Conservation (phyloP, 805 yeast species). For the Candida sonorensis region DNA sequence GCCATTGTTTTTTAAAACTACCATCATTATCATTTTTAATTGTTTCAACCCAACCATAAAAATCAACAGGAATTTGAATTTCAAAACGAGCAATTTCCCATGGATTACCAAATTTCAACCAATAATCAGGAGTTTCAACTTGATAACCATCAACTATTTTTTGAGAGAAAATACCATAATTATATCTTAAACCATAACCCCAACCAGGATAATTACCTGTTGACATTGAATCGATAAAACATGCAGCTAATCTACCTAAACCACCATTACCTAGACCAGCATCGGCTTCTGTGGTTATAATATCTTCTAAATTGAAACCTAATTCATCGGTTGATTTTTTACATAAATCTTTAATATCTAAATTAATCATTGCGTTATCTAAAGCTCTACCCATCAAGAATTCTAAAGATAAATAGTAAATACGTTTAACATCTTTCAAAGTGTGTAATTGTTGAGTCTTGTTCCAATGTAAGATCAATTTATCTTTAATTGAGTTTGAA, state of each 20-base stretch:
- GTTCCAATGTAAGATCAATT: conserved; percentile 81
- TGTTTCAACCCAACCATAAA: conserved; percentile 74
- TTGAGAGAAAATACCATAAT: conserved; percentile 90
- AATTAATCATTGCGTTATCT: conserved; percentile 87
- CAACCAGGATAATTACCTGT: conserved; percentile 87
- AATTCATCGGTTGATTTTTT: conserved; percentile 53
- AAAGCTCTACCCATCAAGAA: conserved; percentile 92
- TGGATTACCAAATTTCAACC: conserved; percentile 85
- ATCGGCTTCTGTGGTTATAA: conserved; percentile 81
- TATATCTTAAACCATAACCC: conserved; percentile 94
- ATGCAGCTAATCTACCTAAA: conserved; percentile 88
- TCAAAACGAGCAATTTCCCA: conserved; percentile 90
- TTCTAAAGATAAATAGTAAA: conserved; percentile 81
- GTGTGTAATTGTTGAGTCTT: conserved; percentile 89
- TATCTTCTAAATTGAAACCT: conserved; percentile 85
- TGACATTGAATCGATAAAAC: conserved; percentile 83
- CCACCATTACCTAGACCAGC: conserved; percentile 97
- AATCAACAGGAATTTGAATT: conserved; percentile 83
- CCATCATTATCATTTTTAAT: conserved; percentile 47
- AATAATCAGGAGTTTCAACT: conserved; percentile 90
- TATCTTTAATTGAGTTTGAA: conserved; percentile 71
- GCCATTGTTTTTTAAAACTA: conserved; percentile 60
- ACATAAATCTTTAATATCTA: conserved; percentile 58
- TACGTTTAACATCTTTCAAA: conserved; percentile 72
- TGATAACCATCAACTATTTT: conserved; percentile 87